Conservation (phyloP, 495 filamentous ascomycete species). For the Amorphotheca resinae region DNA sequence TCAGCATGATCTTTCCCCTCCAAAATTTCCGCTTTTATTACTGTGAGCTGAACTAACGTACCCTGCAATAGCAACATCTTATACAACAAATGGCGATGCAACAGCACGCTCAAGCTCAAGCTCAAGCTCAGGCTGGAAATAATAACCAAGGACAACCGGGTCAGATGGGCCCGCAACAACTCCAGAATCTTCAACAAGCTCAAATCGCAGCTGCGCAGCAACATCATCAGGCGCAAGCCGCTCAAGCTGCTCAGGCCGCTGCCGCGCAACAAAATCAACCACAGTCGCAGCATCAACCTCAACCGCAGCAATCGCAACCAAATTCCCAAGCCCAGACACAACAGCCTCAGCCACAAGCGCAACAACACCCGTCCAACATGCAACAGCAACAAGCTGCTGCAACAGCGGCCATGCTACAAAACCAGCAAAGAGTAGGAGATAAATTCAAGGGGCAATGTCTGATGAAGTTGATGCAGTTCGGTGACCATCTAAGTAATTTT, state of each 20-base stretch:
- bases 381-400: conserved; percentile 25
- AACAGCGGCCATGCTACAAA: conserved; percentile 32
- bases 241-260: conserved; percentile 14
- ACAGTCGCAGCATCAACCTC: conserved; percentile 25
- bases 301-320: conserved; percentile 30
- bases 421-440: conserved; percentile 29
- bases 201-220: conserved; percentile 21
- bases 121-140: conserved; percentile 16
- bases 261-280: conserved; percentile 27
- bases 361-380: conserved; percentile 21
- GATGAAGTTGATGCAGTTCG: conserved; percentile 54
- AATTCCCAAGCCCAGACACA: conserved; percentile 25
- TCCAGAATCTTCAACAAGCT: conserved; percentile 26
- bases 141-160: conserved; percentile 23
- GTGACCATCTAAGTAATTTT: conserved; percentile 57
- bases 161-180: conserved; percentile 30
- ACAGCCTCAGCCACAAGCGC: conserved; percentile 28
- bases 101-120: conserved; percentile 17
- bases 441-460: conserved; percentile 44
- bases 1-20: background rate
- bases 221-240: conserved; percentile 31
- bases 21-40: too few relatives aligned
- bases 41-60: too few relatives aligned
- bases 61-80: conserved; percentile 16
- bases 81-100: conserved; percentile 30